phyloP scores from a whole-genome alignment of 2,329 filamentous ascomycete species.

The Arthrobotrys musiformis region DNA sequence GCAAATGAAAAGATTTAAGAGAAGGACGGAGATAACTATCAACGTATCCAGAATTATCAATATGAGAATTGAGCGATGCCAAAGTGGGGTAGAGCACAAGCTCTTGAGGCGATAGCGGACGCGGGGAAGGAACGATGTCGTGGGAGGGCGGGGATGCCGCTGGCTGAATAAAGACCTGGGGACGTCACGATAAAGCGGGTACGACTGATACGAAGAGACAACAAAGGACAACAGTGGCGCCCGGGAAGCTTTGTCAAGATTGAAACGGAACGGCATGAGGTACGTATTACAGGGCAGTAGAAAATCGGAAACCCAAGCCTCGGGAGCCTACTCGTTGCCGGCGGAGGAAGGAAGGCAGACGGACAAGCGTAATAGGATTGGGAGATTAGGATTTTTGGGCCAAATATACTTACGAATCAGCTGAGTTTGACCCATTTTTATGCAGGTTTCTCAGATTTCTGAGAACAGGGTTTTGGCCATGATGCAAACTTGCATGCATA shows the following conservation, averaged over 20 bases:
- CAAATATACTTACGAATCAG: not conserved
- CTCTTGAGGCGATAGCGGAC: slow-evolving; percentile 25
- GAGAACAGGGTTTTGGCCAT: slow-evolving; percentile 25
- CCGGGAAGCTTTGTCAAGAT: slow-evolving; percentile 19
- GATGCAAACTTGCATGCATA: slow-evolving; percentile 29
- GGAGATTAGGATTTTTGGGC: not conserved
- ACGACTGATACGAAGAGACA: slow-evolving; percentile 23
- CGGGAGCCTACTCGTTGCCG: not conserved
- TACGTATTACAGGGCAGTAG: not conserved
- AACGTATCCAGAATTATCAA: slow-evolving; percentile 49
- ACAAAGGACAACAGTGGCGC: slow-evolving; percentile 25
- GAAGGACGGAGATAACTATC: slow-evolving; percentile 30
- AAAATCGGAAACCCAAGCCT: not conserved
- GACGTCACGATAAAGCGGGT: not conserved
- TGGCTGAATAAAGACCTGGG: slow-evolving; percentile 23
- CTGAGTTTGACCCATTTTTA: not conserved
- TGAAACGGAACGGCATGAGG: slow-evolving; percentile 21
- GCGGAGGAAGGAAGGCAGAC: too few relatives aligned
- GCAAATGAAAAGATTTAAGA: slow-evolving; percentile 41
- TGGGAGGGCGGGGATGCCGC: slow-evolving; percentile 23
- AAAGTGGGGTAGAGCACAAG: slow-evolving; percentile 36
- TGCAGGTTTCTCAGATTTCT: slow-evolving; percentile 28
- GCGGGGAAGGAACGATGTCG: slow-evolving; percentile 35
- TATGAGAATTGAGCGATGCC: slow-evolving; percentile 28
- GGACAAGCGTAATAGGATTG: not conserved